Base-by-base conservation (phyloP, 2,329 filamentous ascomycete genomes). In the Fusarium equiseti region DNA sequence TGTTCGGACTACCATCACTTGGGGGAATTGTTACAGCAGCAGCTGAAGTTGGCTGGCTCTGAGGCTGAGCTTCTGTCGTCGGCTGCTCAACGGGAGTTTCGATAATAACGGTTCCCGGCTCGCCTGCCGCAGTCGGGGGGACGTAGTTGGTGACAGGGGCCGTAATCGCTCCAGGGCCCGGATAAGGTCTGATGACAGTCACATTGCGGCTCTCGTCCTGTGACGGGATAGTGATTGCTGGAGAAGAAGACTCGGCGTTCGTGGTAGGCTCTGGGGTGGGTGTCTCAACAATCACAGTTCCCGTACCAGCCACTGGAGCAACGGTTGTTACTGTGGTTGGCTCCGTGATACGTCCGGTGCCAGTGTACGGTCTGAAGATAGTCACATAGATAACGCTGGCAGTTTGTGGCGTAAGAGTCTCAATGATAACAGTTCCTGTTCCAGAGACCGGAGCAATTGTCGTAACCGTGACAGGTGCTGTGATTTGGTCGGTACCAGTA, bases 371-470 rank as follows among this genome's bases (percentile, higher is more conserved):
- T 9, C 63, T 50, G 26, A 54, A 59, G 22, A 66, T 38, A 11
- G 63, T 66, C 6, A 66, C 27, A 16, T 59, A 64, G 3, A 51
- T 42, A n/a, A 26, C 26, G 8, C 43, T 55, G 18, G 52, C 26
- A n/a, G 58, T 68, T 22, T 68, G 43, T 4, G 58, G 24, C 4
- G 32, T 20, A 10, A 44, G 29, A 8, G 68, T 71, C 51, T 71
- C 68, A 11, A 71, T 51, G 8, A 71, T 68, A 3, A 71, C 60
- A 11, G 59, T 71, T 13, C 68, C 68, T 7, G 67, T 66, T 66
- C 63, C 63, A 20, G 48, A 66, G 18, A 66, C 62, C 18, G 63
- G 63, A 8, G 54, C 32, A 24, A 68, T 68, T 5, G 59, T 65
- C 5, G 59, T 68, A 8, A 68, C 57, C 3, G 66, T 69, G 5